Conservation (phyloP, 1,284 basidiomycete species). For the Termitomyces sp. region DNA sequence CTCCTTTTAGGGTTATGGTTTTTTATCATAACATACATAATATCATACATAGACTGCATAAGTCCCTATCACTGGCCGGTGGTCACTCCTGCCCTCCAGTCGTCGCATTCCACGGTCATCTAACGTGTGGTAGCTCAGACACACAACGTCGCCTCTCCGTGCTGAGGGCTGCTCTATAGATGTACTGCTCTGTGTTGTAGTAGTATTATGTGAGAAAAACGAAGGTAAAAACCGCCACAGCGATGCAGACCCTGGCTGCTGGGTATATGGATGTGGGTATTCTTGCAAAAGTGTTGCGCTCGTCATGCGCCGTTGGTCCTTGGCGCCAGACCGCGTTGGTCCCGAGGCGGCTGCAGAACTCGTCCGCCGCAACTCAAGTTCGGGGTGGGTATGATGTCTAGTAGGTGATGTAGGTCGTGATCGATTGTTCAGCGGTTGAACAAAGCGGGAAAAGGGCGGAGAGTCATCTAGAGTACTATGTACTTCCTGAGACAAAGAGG, state of each 20-base stretch:
- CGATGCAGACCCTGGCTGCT: constrained; percentile 23
- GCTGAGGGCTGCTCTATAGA: constrained; percentile 28
- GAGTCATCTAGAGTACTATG: constrained; percentile 19
- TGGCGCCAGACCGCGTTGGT: background rate
- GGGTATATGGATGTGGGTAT: constrained; percentile 22
- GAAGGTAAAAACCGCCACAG: constrained; percentile 59
- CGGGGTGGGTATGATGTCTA: constrained; percentile 6
- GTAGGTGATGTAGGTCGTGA: constrained; percentile 17
- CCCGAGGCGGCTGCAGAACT: constrained; percentile 8
- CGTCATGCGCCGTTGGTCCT: constrained; percentile 12
- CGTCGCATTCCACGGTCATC: constrained; percentile 73
- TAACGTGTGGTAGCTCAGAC: constrained; percentile 66
- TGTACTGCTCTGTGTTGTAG: constrained; percentile 26
- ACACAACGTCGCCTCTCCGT: constrained; percentile 59
- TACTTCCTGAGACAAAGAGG: constrained; percentile 11
- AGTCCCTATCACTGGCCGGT: constrained; percentile 73
- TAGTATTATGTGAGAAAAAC: constrained; percentile 37
- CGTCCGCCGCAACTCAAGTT: constrained; percentile 11
- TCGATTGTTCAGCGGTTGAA: constrained; percentile 13
- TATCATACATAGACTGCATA: constrained; percentile 53
- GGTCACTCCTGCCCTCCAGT: constrained; percentile 74
- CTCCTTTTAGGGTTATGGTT: background rate
- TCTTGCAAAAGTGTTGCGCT: constrained; percentile 12
- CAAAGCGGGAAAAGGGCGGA: constrained; percentile 24
- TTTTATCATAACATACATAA: background rate